Conservation (phyloP, 495 filamentous ascomycete genomes). For the Poronia punctata region DNA sequence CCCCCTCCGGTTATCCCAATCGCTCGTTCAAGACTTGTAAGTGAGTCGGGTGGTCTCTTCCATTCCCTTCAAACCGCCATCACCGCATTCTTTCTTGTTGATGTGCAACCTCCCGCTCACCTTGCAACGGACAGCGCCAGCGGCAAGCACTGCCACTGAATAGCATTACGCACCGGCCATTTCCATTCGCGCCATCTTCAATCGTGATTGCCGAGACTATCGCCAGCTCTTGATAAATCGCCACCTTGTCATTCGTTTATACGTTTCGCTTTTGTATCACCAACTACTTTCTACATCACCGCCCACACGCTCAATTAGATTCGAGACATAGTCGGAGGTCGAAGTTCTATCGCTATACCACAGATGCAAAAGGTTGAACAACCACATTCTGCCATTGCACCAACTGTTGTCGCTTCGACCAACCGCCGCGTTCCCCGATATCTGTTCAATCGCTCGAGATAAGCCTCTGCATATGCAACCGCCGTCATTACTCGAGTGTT, state of each 20-base stretch:
- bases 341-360: too few relatives aligned
- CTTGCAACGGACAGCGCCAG: too few relatives aligned
- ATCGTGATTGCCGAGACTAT: slow-evolving; percentile 1
- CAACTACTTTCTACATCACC: background rate
- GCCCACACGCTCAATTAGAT: too few relatives aligned
- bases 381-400: background rate
- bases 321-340: too few relatives aligned
- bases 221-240: slow-evolving; percentile 2
- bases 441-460: background rate
- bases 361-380: slow-evolving; percentile 3
- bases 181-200: slow-evolving; percentile 2
- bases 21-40: background rate
- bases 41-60: too few relatives aligned
- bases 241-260: slow-evolving; percentile 10
- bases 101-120: slow-evolving; percentile 1
- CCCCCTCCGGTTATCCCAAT: background rate
- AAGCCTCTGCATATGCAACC: slow-evolving; percentile 3
- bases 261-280: slow-evolving; percentile 3
- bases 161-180: slow-evolving; percentile 1
- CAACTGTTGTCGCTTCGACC: background rate
- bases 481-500: background rate
- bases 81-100: slow-evolving; percentile 2
- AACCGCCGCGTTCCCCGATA: background rate
- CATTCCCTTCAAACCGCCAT: too few relatives aligned
- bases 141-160: slow-evolving; percentile 10